phyloP scores from a whole-genome alignment of 1,139 yeast species.

The Nakaseomyces delphensis region DNA sequence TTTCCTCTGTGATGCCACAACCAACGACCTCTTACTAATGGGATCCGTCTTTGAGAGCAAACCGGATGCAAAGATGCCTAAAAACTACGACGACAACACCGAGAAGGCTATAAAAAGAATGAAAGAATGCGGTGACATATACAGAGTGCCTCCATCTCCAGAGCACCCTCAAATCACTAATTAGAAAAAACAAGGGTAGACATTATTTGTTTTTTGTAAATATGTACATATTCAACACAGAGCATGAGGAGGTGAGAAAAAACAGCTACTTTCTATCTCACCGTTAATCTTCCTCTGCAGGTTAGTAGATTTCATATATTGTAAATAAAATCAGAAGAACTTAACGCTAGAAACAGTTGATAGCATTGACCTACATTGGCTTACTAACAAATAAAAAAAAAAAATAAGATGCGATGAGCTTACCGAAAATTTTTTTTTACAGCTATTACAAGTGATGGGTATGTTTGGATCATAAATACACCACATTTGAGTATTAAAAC shows the following conservation, averaged over 20 bases:
- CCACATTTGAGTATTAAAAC: too few species aligned
- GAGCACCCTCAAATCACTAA: slow-evolving; percentile 6
- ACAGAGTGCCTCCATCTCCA: slow-evolving; percentile 33
- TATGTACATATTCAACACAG: not conserved
- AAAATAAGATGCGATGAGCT: not conserved
- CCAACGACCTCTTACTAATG: slow-evolving; percentile 56
- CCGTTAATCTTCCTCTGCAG: too few species aligned
- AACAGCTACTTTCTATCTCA: too few species aligned
- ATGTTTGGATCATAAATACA: too few species aligned
- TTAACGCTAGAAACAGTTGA: not conserved
- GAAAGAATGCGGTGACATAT: slow-evolving; percentile 46
- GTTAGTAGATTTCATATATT: too few species aligned
- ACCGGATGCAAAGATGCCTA: slow-evolving; percentile 35
- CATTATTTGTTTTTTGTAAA: not conserved
- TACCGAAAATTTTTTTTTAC: not conserved
- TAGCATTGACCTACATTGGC: not conserved
- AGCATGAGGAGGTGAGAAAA: not conserved
- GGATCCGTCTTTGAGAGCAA: slow-evolving; percentile 73
- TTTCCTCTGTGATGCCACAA: slow-evolving; percentile 64
- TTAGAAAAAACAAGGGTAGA: not conserved
- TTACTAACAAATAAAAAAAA: not conserved
- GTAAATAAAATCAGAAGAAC: too few species aligned
- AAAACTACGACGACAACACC: slow-evolving; percentile 29
- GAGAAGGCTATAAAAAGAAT: slow-evolving; percentile 37
- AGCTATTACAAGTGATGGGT: too few species aligned